Conservation (phyloP, 73 alveolate genomes). For the Durusdinium trenchii region DNA sequence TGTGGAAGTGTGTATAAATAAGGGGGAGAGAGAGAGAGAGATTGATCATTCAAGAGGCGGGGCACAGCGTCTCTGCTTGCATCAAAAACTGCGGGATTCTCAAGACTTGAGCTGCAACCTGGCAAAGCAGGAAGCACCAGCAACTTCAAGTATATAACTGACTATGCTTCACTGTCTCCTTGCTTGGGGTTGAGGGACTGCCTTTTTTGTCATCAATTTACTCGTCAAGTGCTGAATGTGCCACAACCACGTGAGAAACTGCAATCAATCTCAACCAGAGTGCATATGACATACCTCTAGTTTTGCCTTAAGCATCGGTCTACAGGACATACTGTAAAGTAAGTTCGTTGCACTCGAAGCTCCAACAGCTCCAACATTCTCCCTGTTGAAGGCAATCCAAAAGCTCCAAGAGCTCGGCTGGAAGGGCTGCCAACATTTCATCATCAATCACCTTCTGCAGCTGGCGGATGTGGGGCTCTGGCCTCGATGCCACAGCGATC, state of each 20-base stretch:
- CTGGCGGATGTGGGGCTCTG: constrained; percentile 94
- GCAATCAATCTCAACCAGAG: no score
- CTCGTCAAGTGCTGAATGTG: no score
- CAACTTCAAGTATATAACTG: not conserved
- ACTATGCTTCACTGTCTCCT: not conserved
- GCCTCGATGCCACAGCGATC: constrained; percentile 27
- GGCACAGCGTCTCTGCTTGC: constrained; percentile 75
- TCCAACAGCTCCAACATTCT: not conserved
- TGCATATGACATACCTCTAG: not conserved
- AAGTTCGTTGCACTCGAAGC: not conserved
- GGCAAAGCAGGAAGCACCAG: not conserved
- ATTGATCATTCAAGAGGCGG: no score
- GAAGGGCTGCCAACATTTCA: constrained; percentile 62
- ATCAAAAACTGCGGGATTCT: constrained; percentile 52
- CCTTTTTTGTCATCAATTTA: no score
- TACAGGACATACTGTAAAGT: not conserved
- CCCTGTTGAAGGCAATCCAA: not conserved
- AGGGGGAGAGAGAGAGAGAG: not conserved
- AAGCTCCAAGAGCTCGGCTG: constrained; percentile 37
- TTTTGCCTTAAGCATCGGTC: not conserved
- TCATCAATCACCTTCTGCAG: constrained; percentile 49
- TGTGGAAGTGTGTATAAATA: no score
- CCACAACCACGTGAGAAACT: no score
- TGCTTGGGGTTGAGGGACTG: no score
- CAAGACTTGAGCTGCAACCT: constrained; percentile 88